These are phyloP conservation scores for Dothistroma septosporum DNA, from an alignment of 2,329 filamentous ascomycete species.

Conservation along the genomic window DNA sequence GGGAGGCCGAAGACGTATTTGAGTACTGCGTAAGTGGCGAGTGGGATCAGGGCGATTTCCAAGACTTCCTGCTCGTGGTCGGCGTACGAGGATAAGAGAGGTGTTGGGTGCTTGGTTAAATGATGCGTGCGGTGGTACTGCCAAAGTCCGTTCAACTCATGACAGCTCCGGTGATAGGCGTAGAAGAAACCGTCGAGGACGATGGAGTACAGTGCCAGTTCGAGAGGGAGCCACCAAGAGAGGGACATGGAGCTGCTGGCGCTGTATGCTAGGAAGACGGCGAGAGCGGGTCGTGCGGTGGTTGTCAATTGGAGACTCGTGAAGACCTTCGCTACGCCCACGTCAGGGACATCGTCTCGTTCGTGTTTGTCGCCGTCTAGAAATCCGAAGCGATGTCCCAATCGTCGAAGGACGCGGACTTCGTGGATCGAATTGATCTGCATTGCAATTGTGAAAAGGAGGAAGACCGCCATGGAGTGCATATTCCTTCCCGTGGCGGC, in stretches of 20 bases:
- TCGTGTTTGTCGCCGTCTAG: slow-evolving; percentile 44
- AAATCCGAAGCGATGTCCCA: slow-evolving; percentile 40
- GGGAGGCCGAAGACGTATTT: slow-evolving; percentile 38
- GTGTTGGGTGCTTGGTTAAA: slow-evolving; percentile 45
- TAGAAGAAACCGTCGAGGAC: slow-evolving; percentile 48
- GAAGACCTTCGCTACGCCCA: slow-evolving; percentile 23
- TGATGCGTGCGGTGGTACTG: slow-evolving; percentile 46
- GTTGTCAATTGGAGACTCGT: slow-evolving; percentile 20
- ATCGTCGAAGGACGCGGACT: slow-evolving; percentile 36
- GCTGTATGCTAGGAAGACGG: slow-evolving; percentile 20
- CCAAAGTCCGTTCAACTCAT: slow-evolving; percentile 41
- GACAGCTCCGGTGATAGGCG: slow-evolving; percentile 43
- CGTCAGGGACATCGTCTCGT: slow-evolving; percentile 42
- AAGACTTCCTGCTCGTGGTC: slow-evolving; percentile 43
- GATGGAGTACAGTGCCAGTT: slow-evolving; percentile 41
- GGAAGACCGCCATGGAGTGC: slow-evolving; percentile 30
- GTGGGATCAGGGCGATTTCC: slow-evolving; percentile 42
- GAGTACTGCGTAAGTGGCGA: slow-evolving; percentile 39
- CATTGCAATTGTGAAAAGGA: slow-evolving; percentile 39
- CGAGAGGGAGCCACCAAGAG: slow-evolving; percentile 37
- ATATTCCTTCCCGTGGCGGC: slow-evolving; percentile 34
- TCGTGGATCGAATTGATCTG: slow-evolving; percentile 41
- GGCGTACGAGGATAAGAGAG: slow-evolving; percentile 42
- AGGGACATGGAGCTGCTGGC: slow-evolving; percentile 21
- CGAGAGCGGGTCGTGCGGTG: slow-evolving; percentile 20